phyloP scores from a whole-genome alignment of 2,329 filamentous ascomycete genomes.

The Ophiostoma himal-ulmi region DNA sequence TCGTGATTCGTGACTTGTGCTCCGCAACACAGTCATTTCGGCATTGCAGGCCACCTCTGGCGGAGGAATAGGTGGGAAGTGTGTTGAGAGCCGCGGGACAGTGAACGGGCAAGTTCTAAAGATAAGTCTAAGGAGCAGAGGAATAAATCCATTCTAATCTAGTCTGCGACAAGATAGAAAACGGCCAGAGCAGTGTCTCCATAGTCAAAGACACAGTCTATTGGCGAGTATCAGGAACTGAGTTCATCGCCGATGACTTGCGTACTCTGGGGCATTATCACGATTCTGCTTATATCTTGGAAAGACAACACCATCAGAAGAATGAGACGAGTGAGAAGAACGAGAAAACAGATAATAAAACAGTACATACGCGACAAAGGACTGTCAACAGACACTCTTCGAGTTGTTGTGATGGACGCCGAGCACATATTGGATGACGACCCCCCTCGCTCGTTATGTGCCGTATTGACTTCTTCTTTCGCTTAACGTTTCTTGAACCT shows the following conservation, averaged over 20 bases:
- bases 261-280: not conserved
- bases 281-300: not conserved
- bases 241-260: slow-evolving; percentile 2
- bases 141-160: not conserved
- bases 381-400: not conserved
- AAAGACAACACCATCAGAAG: not conserved
- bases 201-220: not conserved
- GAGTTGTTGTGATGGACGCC: not conserved
- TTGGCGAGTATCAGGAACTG: not conserved
- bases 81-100: not conserved
- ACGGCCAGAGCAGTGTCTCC: not conserved
- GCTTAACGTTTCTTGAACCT: not conserved
- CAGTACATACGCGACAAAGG: not conserved
- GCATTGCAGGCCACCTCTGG: not conserved
- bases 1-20: not conserved
- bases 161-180: not conserved
- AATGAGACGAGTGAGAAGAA: not conserved
- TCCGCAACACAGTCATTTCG: not conserved
- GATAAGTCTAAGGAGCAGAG: not conserved
- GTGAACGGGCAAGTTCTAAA: not conserved
- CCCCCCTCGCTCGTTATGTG: not conserved
- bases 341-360: not conserved
- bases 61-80: not conserved
- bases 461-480: not conserved
- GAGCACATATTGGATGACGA: not conserved